Evolutionary conservation across 192 early-diverging fungal genomes (phyloP).

Genomic region (Entophlyctis luteolus): DNA sequence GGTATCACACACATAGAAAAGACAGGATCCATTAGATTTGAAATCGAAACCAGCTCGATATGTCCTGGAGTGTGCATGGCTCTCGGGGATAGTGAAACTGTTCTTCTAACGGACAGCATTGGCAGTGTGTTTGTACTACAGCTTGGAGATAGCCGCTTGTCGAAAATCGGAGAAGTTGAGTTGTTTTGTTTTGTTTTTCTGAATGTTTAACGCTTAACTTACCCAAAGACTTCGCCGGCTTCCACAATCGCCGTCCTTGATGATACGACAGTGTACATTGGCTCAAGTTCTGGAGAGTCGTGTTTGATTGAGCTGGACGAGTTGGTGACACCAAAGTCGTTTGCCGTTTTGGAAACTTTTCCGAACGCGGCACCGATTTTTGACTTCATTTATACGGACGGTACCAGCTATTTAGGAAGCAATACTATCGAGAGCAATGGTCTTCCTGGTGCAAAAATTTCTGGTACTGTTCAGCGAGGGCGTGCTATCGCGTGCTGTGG

Average conservation of each 20-base stretch:
- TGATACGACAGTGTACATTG: conserved; percentile 70
- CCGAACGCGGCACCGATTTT: conserved; percentile 76
- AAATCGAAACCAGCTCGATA: not conserved
- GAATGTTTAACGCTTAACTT: not conserved
- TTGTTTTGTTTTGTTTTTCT: not conserved
- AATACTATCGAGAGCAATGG: conserved; percentile 17
- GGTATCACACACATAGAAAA: not conserved
- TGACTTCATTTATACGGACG: conserved; percentile 59
- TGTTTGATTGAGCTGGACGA: conserved; percentile 61
- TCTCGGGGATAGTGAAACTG: not conserved
- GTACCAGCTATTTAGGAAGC: conserved; percentile 58
- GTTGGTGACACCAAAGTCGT: conserved; percentile 27
- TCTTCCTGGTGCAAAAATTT: not conserved
- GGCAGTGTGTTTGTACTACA: conserved; percentile 55
- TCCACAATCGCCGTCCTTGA: conserved; percentile 66
- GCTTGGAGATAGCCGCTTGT: conserved; percentile 32
- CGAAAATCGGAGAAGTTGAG: conserved; percentile 52
- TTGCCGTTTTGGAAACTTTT: conserved; percentile 61
- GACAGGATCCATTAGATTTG: not conserved
- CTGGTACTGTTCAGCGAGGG: conserved; percentile 33
- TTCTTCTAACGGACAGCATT: conserved; percentile 64
- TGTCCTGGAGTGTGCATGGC: not conserved
- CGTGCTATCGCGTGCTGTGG: conserved; percentile 89
- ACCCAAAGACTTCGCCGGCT: conserved; percentile 33
- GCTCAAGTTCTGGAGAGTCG: conserved; percentile 84